Conservation (phyloP, 768 basidiomycete species). For the Termitomyces sp. region DNA sequence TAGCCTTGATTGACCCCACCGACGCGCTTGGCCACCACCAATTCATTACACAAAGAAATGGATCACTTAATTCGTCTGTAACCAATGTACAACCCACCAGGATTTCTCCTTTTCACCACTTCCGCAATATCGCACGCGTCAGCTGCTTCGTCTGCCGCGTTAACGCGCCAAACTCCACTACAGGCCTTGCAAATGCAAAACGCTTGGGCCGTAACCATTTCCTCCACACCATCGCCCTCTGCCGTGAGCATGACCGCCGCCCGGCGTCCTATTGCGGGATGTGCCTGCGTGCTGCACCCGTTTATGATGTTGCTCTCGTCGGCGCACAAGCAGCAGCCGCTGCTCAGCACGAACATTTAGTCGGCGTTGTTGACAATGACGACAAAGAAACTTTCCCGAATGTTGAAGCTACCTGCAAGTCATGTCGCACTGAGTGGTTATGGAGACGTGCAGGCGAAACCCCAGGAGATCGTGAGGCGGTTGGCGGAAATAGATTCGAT, state of each 20-base stretch:
- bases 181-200: conserved; percentile 52
- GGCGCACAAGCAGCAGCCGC: conserved; percentile 12
- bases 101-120: conserved; percentile 55
- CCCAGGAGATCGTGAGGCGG: conserved; percentile 49
- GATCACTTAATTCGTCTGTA: conserved; percentile 30
- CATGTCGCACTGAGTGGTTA: conserved; percentile 63
- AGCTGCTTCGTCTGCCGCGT: conserved; percentile 69
- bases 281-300: conserved; percentile 62
- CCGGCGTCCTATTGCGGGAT: conserved; percentile 55
- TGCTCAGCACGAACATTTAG: conserved; percentile 22
- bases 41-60: conserved; percentile 37
- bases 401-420: conserved; percentile 63
- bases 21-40: conserved; percentile 50
- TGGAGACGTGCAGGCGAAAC: conserved; percentile 52
- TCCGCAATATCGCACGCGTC: conserved; percentile 49
- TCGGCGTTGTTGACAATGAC: conserved; percentile 64
- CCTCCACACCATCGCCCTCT: conserved; percentile 47
- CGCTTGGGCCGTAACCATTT: conserved; percentile 36
- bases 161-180: conserved; percentile 48
- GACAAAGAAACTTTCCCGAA: conserved; percentile 66
- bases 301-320: conserved; percentile 26
- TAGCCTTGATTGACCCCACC: conserved; percentile 56
- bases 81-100: conserved; percentile 29
- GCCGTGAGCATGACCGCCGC: conserved; percentile 61
- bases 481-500: conserved; percentile 41